Base-by-base conservation (phyloP, 2,329 filamentous ascomycete genomes). In the Ceratocystis alfenasii region DNA sequence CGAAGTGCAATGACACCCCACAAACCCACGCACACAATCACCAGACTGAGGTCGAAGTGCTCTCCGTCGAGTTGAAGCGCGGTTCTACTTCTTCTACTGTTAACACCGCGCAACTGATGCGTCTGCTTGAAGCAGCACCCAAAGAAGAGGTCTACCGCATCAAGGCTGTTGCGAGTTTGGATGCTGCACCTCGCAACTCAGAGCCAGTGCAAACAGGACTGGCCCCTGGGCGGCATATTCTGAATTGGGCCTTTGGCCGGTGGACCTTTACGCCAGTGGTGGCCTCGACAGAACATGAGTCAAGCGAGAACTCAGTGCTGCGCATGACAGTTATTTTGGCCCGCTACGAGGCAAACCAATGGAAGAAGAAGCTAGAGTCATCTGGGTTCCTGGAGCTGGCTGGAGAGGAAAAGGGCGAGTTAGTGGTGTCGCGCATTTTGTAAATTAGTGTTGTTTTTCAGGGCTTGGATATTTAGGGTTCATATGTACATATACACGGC, bases 121-220 rank as follows among this genome's bases (percentile, higher is more conserved):
- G 78, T 8, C 78, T 97, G 1, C 81, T 97, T 41, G 79, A 81
- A 60, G 76, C 83, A 0, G 88, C 93, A 0, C 88, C 91, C 0
- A 96, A 95, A 73, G 94, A 99, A 70, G 92, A 97, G 73, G 85
- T 95, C 8, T 99, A 97, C 76, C 85, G 94, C 66, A 97, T 99
- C 74, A 99, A 99, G 75, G 89, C 83, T 10, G 77, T 84, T 8
- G 71, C 84, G 12, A 79, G 79, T 1, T 77, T 81, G 1, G 76
- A 79, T 0, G 73, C 77, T 0, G 71, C 76, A 0, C 78, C 84
- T 7, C 70, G 70, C 20, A 79, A 79, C 71, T 85, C 84, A 0
- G 81, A 83, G 65, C 77, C 79, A 28, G 78, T 81, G 48, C 71
- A 75, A 41, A 73, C 73, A 4, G 72, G 71, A 6, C 68, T 68